Evolutionary conservation across 2,329 filamentous ascomycete species (phyloP).

Genomic region (Didymellaceae sp.): DNA sequence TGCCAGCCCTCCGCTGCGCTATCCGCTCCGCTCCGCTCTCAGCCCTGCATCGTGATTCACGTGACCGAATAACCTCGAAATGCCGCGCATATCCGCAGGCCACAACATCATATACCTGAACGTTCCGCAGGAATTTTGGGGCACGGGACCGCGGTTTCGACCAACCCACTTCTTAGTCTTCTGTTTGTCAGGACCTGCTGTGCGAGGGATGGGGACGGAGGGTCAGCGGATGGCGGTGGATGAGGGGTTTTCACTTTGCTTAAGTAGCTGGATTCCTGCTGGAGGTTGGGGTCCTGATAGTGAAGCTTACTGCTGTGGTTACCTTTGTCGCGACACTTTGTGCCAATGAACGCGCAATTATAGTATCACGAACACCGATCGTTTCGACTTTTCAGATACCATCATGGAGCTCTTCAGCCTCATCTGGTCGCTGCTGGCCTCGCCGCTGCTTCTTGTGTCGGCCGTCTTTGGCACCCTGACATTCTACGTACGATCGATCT

Average conservation of each 20-base stretch:
- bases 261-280: background rate
- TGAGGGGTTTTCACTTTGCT: background rate
- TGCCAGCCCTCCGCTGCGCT: background rate
- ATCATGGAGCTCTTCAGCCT: constrained; percentile 32
- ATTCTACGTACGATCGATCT: constrained; percentile 32
- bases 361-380: background rate
- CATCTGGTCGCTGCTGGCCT: constrained; percentile 25
- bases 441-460: constrained; percentile 36
- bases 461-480: constrained; percentile 31
- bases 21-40: constrained; percentile 8
- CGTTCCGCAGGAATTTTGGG: constrained; percentile 2
- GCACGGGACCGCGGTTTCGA: background rate
- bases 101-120: background rate
- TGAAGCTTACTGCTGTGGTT: background rate
- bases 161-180: background rate
- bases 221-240: background rate
- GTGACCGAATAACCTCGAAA: background rate
- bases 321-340: background rate
- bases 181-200: background rate
- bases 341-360: background rate
- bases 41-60: background rate
- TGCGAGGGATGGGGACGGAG: background rate
- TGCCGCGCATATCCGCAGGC: background rate
- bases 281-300: background rate
- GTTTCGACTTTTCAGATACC: background rate